These are phyloP conservation scores for Smittium mucronatum DNA, from an alignment of 371 early-diverging fungal genomes.

Conservation along the genomic window DNA sequence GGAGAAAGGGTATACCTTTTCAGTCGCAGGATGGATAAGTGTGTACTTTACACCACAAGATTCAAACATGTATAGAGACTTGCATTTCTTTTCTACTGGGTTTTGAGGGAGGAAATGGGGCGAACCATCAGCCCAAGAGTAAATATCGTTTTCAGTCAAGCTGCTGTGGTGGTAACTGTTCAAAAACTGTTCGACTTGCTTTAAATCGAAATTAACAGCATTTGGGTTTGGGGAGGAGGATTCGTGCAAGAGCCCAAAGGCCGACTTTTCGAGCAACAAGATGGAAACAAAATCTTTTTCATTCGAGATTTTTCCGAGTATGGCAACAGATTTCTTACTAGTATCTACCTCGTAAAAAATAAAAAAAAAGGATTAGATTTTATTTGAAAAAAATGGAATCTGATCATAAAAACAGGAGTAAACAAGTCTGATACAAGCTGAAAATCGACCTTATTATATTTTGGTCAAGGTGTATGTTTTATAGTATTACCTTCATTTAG, in stretches of 20 bases:
- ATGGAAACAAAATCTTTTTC: not conserved
- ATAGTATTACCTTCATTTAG: too few relatives aligned
- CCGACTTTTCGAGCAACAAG: not conserved
- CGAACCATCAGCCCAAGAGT: slow-evolving; percentile 25
- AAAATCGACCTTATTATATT: too few relatives aligned
- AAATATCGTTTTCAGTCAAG: slow-evolving; percentile 20
- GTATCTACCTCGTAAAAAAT: not conserved
- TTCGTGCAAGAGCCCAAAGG: not conserved
- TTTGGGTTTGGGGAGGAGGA: not conserved
- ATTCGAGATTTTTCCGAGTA: not conserved
- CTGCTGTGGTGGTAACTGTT: not conserved
- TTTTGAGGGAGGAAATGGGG: slow-evolving; percentile 6
- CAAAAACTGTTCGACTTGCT: not conserved
- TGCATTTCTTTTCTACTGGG: not conserved
- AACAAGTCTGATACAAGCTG: too few relatives aligned
- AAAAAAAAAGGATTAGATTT: not conserved
- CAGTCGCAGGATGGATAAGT: not conserved
- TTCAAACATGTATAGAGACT: too few relatives aligned
- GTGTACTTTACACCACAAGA: not conserved
- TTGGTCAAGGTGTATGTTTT: too few relatives aligned
- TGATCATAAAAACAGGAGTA: too few relatives aligned
- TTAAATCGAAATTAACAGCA: not conserved
- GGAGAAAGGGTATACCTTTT: not conserved
- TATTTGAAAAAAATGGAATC: too few relatives aligned
- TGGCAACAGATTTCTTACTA: not conserved